Evolutionary conservation across 805 yeast genomes (phyloP).

Genomic region (Starmerella potacharoeniae): DNA sequence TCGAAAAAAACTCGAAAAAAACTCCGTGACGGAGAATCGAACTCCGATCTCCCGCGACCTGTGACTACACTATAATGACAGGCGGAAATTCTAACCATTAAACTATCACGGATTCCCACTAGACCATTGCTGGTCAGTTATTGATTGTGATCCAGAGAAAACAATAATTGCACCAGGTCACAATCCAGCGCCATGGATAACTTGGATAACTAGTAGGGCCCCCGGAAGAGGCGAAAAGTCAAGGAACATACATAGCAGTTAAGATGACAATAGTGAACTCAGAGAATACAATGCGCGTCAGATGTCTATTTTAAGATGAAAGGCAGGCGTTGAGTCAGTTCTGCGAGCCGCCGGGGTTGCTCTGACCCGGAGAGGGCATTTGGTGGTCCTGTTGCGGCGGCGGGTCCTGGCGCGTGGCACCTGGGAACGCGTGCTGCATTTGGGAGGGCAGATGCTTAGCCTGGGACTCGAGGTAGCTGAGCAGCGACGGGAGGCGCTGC

Average conservation of each 20-base stretch:
- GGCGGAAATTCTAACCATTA: constrained; percentile 23
- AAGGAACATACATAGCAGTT: too few species aligned
- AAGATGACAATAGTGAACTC: too few species aligned
- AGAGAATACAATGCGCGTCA: too few species aligned
- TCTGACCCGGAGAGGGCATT: not conserved
- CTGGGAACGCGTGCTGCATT: not conserved
- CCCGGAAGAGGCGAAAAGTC: too few species aligned
- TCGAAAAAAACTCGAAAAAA: constrained; percentile 12
- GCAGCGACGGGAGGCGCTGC: not conserved
- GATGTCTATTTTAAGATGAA: not conserved
- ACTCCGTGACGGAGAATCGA: constrained; percentile 23
- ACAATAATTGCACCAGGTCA: too few species aligned
- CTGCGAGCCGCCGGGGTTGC: not conserved
- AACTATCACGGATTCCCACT: constrained; percentile 18
- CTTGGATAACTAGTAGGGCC: too few species aligned
- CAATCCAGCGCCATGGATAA: too few species aligned
- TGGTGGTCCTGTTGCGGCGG: not conserved
- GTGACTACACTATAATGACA: constrained; percentile 13
- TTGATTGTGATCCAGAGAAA: too few species aligned
- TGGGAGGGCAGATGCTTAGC: not conserved
- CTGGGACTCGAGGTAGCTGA: not conserved
- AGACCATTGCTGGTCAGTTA: not conserved
- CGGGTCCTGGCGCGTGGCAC: not conserved
- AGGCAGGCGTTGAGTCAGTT: not conserved
- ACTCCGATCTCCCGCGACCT: constrained; percentile 23